Evolutionary conservation across 768 basidiomycete species (phyloP).

Genomic region (Porphyrellus cyaneotinctus): DNA sequence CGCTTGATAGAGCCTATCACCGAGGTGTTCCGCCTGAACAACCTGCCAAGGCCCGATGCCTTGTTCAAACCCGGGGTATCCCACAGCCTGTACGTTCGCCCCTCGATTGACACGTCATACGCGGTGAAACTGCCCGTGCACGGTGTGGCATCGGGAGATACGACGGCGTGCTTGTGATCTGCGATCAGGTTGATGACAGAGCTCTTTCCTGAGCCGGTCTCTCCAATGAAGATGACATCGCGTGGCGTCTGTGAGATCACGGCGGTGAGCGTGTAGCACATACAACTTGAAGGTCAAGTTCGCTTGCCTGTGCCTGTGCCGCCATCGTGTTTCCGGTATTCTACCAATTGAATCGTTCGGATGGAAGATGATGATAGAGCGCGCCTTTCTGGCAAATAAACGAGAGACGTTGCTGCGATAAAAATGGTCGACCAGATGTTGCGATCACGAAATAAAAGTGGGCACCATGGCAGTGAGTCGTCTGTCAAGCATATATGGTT

Average conservation of each 20-base stretch:
- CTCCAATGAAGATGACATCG: constrained; percentile 37
- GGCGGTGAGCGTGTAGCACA: too few relatives aligned
- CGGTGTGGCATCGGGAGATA: constrained; percentile 27
- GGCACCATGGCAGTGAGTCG: background rate
- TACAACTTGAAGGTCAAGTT: background rate
- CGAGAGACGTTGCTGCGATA: background rate
- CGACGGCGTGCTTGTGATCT: constrained; percentile 16
- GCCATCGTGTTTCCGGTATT: background rate
- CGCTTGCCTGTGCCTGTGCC: constrained; percentile 12
- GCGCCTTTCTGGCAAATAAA: background rate
- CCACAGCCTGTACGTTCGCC: constrained; percentile 21
- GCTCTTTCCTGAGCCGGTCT: constrained; percentile 36
- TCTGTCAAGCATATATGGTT: background rate
- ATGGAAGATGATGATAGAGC: background rate
- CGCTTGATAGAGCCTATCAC: constrained; percentile 11
- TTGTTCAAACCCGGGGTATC: constrained; percentile 33
- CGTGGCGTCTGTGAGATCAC: constrained; percentile 11
- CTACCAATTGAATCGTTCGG: background rate
- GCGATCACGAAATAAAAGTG: background rate
- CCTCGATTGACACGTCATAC: constrained; percentile 25
- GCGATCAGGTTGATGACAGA: constrained; percentile 41
- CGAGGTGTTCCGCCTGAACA: constrained; percentile 7
- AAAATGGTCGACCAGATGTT: background rate
- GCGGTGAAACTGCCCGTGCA: constrained; percentile 28
- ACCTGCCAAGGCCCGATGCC: background rate